phyloP scores from a whole-genome alignment of 129 eudicot genomes.

The sunflower (Helianthus annuus) region DNA sequence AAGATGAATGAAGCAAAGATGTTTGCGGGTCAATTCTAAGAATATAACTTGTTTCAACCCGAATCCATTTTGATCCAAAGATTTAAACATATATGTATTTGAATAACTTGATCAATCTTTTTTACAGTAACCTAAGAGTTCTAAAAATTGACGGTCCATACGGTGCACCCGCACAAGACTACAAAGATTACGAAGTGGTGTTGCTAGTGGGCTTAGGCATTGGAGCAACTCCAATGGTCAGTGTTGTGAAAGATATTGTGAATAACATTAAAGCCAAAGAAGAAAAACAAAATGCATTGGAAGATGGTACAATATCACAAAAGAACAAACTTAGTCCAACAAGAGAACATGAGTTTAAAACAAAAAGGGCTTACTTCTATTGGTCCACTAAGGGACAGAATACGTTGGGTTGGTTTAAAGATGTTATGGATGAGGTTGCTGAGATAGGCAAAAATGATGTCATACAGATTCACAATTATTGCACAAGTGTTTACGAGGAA shows the following conservation, averaged over 20 bases:
- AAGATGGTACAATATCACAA: constrained; percentile 40
- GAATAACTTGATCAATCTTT: background rate
- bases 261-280: constrained; percentile 58
- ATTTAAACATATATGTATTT: background rate
- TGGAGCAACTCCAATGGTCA: constrained; percentile 89
- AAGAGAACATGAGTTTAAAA: constrained; percentile 42
- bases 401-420: constrained; percentile 76
- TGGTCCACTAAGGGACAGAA: constrained; percentile 86
- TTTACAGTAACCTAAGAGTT: constrained; percentile 59
- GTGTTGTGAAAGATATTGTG: constrained; percentile 72
- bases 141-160: constrained; percentile 70
- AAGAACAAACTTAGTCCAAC: constrained; percentile 6
- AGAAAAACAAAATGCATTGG: constrained; percentile 42
- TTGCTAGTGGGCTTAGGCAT: constrained; percentile 75
- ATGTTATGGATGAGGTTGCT: constrained; percentile 69
- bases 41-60: no score
- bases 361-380: constrained; percentile 63
- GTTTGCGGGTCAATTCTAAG: no score
- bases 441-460: constrained; percentile 56
- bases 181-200: constrained; percentile 44
- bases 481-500: constrained; percentile 72
- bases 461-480: constrained; percentile 71
- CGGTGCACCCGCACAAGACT: constrained; percentile 70
- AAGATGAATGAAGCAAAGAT: no score
- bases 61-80: no score